Evolutionary conservation across 2,329 filamentous ascomycete species (phyloP), one percentile per base, ranked within the genome.

Genomic region (Nothophaeocryptopus gaeumannii): DNA sequence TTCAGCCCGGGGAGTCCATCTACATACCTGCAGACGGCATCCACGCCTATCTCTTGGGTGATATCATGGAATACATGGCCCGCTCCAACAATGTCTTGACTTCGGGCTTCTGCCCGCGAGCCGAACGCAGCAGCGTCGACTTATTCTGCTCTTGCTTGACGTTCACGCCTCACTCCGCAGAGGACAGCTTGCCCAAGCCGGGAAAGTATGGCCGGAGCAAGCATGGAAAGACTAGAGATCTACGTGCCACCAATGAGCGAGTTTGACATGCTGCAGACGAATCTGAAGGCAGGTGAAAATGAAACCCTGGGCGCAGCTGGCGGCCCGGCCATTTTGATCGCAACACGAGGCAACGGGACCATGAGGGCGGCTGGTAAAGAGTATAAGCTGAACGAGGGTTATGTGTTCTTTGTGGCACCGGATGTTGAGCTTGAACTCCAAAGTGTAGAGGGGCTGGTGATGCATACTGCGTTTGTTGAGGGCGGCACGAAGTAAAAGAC

Each of bases 1-100:
- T 90, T 8, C 70, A 80, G 14, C 76, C 84, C 0, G 85, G 86
- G 12, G 80, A 88, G 44, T 78, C 81, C 8, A 76, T 89, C 44
- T 88, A 80, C 64, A 84, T 89, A 12, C 85, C 85, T 0, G 84
- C 84, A 0, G 85, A 89, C 56, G 85, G 84, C 4, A 86, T 88
- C 46, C 85, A 89, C 62, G 85, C 85, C 0, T 89, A 88, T 62
- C 72, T 89, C 0, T 78, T 78, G 3, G 86, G 86, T 2, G 82
- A 89, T 63, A 88, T 89, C 44, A 81, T 89, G 59, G 86, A 89
- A 67, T 89, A 85, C 69, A 89, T 89, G 86, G 86, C 86, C 1
- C 78, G 85, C 7, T 83, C 78, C 14, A 84, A 89, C 71, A 88
- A 89, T 50, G 85, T 90, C n/a, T 74, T 90, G 42, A 88, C 87